phyloP scores from a whole-genome alignment of 495 filamentous ascomycete species.

The Amphirosellinia nigrospora region DNA sequence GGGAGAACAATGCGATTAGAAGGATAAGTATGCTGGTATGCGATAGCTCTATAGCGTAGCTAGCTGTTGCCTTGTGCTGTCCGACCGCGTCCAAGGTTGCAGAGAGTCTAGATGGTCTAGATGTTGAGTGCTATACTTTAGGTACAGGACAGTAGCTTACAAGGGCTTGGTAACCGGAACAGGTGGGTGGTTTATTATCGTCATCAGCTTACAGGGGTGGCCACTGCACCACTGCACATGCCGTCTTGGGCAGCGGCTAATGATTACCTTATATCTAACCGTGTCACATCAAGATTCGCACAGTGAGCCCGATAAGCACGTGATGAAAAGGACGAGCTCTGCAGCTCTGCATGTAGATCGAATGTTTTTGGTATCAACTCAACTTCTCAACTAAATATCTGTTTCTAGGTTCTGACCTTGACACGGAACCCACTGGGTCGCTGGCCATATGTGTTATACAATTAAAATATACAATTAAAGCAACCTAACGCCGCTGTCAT shows the following conservation, averaged over 20 bases:
- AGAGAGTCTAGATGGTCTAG: too few species aligned
- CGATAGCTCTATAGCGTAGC: not conserved
- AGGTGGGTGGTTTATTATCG: conserved; percentile 18
- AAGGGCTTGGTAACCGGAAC: conserved; percentile 17
- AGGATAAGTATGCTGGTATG: not conserved
- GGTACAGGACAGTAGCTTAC: not conserved
- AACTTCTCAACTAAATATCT: not conserved
- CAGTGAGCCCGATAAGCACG: not conserved
- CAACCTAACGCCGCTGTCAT: conserved; percentile 2
- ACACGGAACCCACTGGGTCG: not conserved
- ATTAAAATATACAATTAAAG: conserved; percentile 3
- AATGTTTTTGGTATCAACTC: not conserved
- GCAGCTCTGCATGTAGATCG: not conserved
- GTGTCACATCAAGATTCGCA: not conserved
- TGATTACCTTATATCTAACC: not conserved
- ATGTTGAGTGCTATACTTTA: too few species aligned
- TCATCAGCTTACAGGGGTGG: conserved; percentile 23
- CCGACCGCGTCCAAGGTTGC: not conserved
- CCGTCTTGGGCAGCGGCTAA: not conserved
- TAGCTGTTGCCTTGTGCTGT: conserved; percentile 9
- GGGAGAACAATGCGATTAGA: not conserved
- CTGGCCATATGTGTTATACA: not conserved
- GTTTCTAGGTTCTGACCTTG: not conserved
- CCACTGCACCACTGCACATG: too few species aligned
- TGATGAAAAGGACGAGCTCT: not conserved